Base-by-base conservation (phyloP, 345 rosid genomes). In the Viola odorata region DNA sequence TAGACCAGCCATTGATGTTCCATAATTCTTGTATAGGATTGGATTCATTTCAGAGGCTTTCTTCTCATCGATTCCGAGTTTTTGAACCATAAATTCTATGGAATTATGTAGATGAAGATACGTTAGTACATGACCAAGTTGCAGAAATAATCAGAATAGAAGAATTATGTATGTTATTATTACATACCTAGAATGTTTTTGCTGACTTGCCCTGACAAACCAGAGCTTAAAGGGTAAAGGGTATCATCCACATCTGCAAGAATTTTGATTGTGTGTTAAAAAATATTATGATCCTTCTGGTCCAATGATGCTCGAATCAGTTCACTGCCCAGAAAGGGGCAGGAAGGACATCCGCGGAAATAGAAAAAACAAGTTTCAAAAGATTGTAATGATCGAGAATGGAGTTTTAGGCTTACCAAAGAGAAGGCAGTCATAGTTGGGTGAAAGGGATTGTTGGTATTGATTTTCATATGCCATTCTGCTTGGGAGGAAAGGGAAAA, bases 171-270 rank as follows among this genome's bases (percentile, higher is more conserved):
- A 47, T 8, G 41, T 12, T 37, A 32, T 37, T 3, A 10, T 11
- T 9, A 13, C 2, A 50, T 54, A 88, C 98, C 91, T 71, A 80
- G 78, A 70, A 91, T 85, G 53, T 89, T 89, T 41, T 76, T 65
- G 12, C 87, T 79, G 72, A 82, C 78, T 62, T 54, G 80, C 53
- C 65, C 70, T 8, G 91, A 77, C 61, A 91, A 47, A 39, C 96
- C 96, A 53, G 84, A 66, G 61, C 87, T 85, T 6, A 78, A 61
- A 47, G 98, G 87, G 55, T 91, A 91, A 60, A 91, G 98, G 47
- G 96, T 91, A 69, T 91, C 96, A 70, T 91, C 98, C 66, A 91
- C 78, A 80, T 91, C 98, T 91, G 77, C 41, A 70, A 57, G 37
- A 57, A 50, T 23, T 23, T 23, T 23, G 32, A 23, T 23, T 23